Percentiles rank a stretch among this genome's conserved stretches.
Evolutionary conservation across 2,329 filamentous ascomycete species (phyloP).

Genomic region (Aspergillus candidus): DNA sequence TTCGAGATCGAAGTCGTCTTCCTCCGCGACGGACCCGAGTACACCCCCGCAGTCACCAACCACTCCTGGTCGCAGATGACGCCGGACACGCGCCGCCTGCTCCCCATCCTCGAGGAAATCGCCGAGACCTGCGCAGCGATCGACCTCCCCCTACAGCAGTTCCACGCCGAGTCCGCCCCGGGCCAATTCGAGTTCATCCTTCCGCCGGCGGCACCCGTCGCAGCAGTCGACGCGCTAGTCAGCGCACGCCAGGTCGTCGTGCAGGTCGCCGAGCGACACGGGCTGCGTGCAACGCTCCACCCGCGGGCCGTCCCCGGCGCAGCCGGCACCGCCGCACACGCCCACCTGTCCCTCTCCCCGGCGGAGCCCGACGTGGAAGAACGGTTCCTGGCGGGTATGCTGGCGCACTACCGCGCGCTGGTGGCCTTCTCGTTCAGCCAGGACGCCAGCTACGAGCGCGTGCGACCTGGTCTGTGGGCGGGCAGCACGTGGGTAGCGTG

Average conservation of each 20-base stretch:
- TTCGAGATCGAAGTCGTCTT: slow-evolving; percentile 81
- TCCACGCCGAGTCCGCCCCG: slow-evolving; percentile 66
- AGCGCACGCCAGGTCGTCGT: slow-evolving; percentile 65
- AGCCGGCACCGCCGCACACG: slow-evolving; percentile 62
- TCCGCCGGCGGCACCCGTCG: slow-evolving; percentile 55
- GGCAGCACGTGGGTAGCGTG: slow-evolving; percentile 74
- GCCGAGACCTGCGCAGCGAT: slow-evolving; percentile 53
- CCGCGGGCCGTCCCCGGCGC: slow-evolving; percentile 56
- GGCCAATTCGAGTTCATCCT: slow-evolving; percentile 77
- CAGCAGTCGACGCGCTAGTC: slow-evolving; percentile 65
- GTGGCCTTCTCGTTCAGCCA: slow-evolving; percentile 63
- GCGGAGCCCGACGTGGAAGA: slow-evolving; percentile 40
- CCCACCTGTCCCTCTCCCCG: slow-evolving; percentile 56
- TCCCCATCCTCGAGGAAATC: slow-evolving; percentile 60
- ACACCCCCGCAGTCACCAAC: slow-evolving; percentile 50
- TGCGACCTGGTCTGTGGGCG: slow-evolving; percentile 65
- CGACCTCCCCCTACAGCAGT: slow-evolving; percentile 63
- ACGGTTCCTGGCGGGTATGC: slow-evolving; percentile 65
- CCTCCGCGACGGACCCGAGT: slow-evolving; percentile 37
- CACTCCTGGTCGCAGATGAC: slow-evolving; percentile 68
- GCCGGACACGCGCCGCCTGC: slow-evolving; percentile 52
- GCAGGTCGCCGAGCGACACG: slow-evolving; percentile 56
- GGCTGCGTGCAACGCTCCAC: slow-evolving; percentile 64
- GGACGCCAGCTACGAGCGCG: slow-evolving; percentile 61
- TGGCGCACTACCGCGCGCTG: slow-evolving; percentile 61